Evolutionary conservation across 73 alveolate species (phyloP), one percentile per base, ranked within the genome.

Genomic region (Paramecium sonneborni): DNA sequence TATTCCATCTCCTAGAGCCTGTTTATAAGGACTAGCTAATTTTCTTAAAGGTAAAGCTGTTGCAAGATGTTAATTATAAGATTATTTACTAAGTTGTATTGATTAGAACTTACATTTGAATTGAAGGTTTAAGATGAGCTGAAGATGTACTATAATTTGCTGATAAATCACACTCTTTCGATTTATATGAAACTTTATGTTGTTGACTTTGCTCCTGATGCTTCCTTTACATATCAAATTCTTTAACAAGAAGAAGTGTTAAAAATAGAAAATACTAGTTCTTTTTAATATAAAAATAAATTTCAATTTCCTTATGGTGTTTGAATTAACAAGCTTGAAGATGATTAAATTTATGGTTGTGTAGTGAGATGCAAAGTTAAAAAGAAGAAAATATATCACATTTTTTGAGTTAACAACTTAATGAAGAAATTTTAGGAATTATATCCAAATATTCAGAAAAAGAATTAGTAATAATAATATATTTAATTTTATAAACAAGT

Each of bases 131-230:
- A 30, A 24, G 35, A 32, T 72, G 55, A 7, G 86, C 84, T 26
- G 84, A 62, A 7, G 84, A 62, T 30, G 84, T 62, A 11, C 84
- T 74, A 74, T 34, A 28, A 39, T 39, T 74, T 28, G 87, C 58
- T 12, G 90, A 79, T 21, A 79, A 38, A 44, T 79, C 90, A 21
- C 90, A 79, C 24, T 79, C 90, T 43, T 79, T 79, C 39, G 90
- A 39, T 39, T 79, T 79, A 34, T 79, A 79, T 79, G 24, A 79
- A 79, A 43, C 76, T 43, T 26, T 79, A 28, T 20, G 90, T 79
- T 18, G 90, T 79, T 20, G 69, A 79, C 30, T 44, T 79, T 12
- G 90, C 90, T 21, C 90, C 90, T 21, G 90, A 79, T 43, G 90
- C 69, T 46, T 79, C 90, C 0, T 44, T 79, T 15, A 79, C 90